Evolutionary conservation across 2,329 filamentous ascomycete species (phyloP).

Genomic region (Pyrenochaeta sp.): DNA sequence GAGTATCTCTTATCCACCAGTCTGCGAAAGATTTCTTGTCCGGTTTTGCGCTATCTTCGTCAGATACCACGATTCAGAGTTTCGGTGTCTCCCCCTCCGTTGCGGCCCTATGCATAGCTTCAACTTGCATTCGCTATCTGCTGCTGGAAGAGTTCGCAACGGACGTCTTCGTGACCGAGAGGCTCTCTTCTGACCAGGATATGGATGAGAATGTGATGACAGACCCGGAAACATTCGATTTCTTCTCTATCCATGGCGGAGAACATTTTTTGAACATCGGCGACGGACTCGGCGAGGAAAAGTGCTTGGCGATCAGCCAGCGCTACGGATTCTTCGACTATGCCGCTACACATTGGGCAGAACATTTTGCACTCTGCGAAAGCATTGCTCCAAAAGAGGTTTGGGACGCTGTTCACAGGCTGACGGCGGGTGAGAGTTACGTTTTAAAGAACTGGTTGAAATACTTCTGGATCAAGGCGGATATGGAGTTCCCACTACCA

Average conservation of each 20-base stretch:
- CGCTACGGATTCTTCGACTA: slow-evolving; percentile 47
- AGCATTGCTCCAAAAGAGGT: slow-evolving; percentile 14
- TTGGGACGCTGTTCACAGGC: slow-evolving; percentile 13
- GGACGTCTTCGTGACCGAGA: slow-evolving; percentile 34
- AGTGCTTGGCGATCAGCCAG: slow-evolving; percentile 28
- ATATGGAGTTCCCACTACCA: slow-evolving; percentile 27
- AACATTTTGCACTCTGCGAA: slow-evolving; percentile 40
- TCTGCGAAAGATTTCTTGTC: slow-evolving; percentile 49
- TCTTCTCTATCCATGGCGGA: no score
- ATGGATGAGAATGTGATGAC: no score
- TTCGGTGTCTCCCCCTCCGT: slow-evolving; percentile 9
- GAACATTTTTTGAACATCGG: slow-evolving; percentile 37
- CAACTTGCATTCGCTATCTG: slow-evolving; percentile 31
- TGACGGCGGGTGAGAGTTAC: slow-evolving; percentile 18
- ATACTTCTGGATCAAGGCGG: slow-evolving; percentile 35
- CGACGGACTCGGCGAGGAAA: slow-evolving; percentile 24
- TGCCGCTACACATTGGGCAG: slow-evolving; percentile 47
- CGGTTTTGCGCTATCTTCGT: slow-evolving; percentile 15
- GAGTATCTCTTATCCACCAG: slow-evolving; percentile 48
- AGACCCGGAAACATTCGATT: no score
- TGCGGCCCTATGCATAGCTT: slow-evolving; percentile 20
- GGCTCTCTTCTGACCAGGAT: no score
- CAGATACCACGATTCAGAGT: slow-evolving; percentile 12
- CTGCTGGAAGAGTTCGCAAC: slow-evolving; percentile 44
- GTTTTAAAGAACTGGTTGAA: slow-evolving; percentile 43